Evolutionary conservation across 148 eudicot genomes (phyloP).

Genomic region (Tetragonia tetragonoides): DNA sequence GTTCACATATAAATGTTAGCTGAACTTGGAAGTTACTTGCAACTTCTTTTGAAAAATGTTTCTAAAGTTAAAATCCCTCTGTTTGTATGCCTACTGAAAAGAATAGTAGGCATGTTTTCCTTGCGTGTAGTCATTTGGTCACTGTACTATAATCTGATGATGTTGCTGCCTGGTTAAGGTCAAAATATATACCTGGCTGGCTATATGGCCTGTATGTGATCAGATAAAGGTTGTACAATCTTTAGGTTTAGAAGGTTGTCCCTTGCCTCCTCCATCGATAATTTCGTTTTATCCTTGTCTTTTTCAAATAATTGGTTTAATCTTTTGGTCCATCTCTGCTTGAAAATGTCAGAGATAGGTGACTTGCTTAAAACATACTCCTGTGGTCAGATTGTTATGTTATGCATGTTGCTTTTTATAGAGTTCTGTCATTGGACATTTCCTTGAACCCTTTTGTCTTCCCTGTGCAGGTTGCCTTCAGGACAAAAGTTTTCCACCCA

Average conservation of each 20-base stretch:
- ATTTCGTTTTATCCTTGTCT: too few species aligned
- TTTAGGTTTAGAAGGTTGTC: neutral
- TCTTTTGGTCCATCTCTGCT: neutral
- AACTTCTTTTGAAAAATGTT: neutral
- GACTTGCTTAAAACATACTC: neutral
- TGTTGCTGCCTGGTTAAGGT: neutral
- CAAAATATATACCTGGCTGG: neutral
- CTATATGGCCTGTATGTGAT: neutral
- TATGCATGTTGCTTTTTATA: neutral
- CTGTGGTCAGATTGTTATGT: neutral
- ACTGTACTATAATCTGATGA: neutral
- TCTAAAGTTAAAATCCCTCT: neutral
- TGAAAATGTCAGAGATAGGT: neutral
- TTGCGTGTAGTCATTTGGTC: neutral
- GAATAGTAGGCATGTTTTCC: neutral
- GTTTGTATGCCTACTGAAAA: neutral
- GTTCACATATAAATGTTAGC: neutral
- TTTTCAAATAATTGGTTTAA: neutral
- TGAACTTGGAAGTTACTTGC: neutral
- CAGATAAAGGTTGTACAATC: neutral
- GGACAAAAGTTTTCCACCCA: slow-evolving; percentile 72
- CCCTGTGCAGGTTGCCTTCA: slow-evolving; percentile 58
- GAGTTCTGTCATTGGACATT: neutral
- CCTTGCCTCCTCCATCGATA: neutral
- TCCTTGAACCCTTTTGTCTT: neutral